A percentile compares a stretch with the other conserved stretches of the same genome.
phyloP scores from a whole-genome alignment of 2,329 filamentous ascomycete genomes.

The Cladosporium sp. region DNA sequence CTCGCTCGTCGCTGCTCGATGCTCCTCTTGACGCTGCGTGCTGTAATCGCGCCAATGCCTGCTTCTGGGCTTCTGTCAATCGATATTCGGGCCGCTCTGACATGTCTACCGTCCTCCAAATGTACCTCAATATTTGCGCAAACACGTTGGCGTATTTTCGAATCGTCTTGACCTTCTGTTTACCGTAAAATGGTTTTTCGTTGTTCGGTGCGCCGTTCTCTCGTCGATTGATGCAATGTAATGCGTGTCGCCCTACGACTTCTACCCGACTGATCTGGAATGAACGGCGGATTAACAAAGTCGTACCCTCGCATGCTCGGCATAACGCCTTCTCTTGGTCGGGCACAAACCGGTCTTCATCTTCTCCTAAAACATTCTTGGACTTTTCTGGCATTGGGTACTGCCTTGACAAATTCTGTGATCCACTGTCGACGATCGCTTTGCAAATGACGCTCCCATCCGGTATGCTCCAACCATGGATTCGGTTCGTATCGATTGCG shows the following conservation, averaged over 20 bases:
- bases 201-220: slow-evolving; percentile 1
- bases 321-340: not conserved
- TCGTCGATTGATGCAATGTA: slow-evolving; percentile 1
- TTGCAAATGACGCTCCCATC: slow-evolving; percentile 3
- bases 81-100: slow-evolving; percentile 1
- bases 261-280: not conserved
- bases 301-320: not conserved
- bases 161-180: slow-evolving; percentile 6
- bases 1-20: not conserved
- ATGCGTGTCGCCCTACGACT: not conserved
- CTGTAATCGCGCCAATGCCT: slow-evolving; percentile 3
- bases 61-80: not conserved
- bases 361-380: not conserved
- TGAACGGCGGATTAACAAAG: not conserved
- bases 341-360: not conserved
- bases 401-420: slow-evolving; percentile 1
- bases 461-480: slow-evolving; percentile 7
- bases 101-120: slow-evolving; percentile 3
- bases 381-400: not conserved
- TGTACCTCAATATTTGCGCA: slow-evolving; percentile 3
- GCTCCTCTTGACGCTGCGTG: not conserved
- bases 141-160: not conserved
- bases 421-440: not conserved
- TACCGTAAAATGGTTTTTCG: slow-evolving; percentile 4
- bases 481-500: slow-evolving; percentile 6